Percentiles rank a stretch among this genome's conserved stretches.
These are phyloP conservation scores for Medicago arabica DNA, from an alignment of 306 rosid species.

Conservation along the genomic window DNA sequence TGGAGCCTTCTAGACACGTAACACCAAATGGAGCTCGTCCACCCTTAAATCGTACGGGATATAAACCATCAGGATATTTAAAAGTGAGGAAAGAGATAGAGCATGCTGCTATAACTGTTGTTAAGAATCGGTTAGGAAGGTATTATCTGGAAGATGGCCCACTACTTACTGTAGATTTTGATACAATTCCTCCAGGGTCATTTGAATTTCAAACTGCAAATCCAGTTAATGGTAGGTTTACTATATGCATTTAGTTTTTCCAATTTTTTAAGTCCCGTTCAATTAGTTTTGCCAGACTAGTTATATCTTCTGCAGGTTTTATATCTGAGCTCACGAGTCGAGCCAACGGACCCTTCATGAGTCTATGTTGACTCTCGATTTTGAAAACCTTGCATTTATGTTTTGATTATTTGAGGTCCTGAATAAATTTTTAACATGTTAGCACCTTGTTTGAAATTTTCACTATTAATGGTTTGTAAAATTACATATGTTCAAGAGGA, in stretches of 20 bases:
- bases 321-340: background rate
- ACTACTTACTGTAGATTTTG: constrained; percentile 76
- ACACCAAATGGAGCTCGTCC: constrained; percentile 59
- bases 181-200: constrained; percentile 85
- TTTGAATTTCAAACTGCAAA: constrained; percentile 66
- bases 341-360: background rate
- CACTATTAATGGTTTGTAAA: too few species aligned
- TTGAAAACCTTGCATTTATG: too few species aligned
- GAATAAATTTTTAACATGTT: too few species aligned
- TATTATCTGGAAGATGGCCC: constrained; percentile 85
- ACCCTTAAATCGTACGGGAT: constrained; percentile 63
- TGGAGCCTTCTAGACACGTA: constrained; percentile 63
- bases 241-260: background rate
- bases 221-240: constrained; percentile 68
- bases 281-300: constrained; percentile 8
- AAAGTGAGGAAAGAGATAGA: constrained; percentile 92
- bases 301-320: too few species aligned
- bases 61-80: constrained; percentile 91
- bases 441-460: too few species aligned
- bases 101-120: constrained; percentile 94
- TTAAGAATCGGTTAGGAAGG: constrained; percentile 85
- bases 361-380: too few species aligned
- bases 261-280: background rate
- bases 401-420: too few species aligned
- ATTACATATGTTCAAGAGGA: too few species aligned